Evolutionary conservation across 257 asterid species (phyloP).

Genomic region (Solanum neorickii): DNA sequence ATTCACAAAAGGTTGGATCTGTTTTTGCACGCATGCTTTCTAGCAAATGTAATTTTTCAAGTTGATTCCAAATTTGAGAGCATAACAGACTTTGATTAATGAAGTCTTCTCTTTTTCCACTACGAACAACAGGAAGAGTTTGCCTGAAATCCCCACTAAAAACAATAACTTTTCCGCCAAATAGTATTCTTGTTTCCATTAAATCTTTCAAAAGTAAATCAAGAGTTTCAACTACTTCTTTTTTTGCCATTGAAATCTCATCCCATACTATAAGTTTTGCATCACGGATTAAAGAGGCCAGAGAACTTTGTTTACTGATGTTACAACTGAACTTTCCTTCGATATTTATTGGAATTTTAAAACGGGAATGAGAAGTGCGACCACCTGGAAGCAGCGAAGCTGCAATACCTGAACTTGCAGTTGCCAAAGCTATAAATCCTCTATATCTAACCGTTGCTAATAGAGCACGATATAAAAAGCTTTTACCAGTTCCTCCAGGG

Average conservation of each 20-base stretch:
- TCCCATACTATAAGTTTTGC: not conserved
- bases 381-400: no score
- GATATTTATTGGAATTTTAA: no score
- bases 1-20: not conserved
- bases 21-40: not conserved
- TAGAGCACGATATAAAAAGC: no score
- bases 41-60: not conserved
- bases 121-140: not conserved
- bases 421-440: no score
- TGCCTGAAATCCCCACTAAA: not conserved
- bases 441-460: no score
- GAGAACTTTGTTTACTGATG: not conserved
- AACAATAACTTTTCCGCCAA: not conserved
- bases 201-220: not conserved
- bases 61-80: not conserved
- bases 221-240: not conserved
- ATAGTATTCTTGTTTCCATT: not conserved
- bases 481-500: no score
- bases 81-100: not conserved
- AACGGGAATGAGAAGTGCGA: no score
- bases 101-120: not conserved
- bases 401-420: no score
- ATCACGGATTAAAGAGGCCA: not conserved
- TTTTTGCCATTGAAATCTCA: not conserved
- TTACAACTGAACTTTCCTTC: not conserved